Evolutionary conservation across 306 rosid genomes (phyloP).

Genomic region (Senna siamea): DNA sequence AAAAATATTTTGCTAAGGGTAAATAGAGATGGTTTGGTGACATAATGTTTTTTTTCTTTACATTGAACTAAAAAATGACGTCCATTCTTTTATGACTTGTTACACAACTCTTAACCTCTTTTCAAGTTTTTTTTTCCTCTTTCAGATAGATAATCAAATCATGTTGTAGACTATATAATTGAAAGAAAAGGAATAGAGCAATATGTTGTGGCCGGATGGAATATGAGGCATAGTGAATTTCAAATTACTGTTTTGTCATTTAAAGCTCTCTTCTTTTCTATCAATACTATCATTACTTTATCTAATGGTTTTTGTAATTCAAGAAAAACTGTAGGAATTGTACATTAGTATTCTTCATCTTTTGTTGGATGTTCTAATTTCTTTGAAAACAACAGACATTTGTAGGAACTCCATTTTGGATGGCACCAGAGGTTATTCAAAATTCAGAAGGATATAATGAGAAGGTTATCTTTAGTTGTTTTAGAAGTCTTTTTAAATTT

Average conservation of each 20-base stretch:
- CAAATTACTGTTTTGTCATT: not conserved
- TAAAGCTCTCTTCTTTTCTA: conserved; percentile 14
- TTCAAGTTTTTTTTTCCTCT: conserved; percentile 8
- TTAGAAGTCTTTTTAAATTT: conserved; percentile 21
- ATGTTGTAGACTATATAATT: conserved; percentile 22
- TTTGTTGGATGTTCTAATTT: conserved; percentile 51
- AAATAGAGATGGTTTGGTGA: conserved; percentile 28
- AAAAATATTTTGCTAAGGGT: not conserved
- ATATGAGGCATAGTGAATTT: conserved; percentile 24
- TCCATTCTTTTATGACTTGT: conserved; percentile 10
- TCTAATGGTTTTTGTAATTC: conserved; percentile 5
- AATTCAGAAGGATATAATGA: conserved; percentile 95
- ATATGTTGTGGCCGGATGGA: conserved; percentile 1
- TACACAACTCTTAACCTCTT: conserved; percentile 1
- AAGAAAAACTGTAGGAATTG: conserved; percentile 5
- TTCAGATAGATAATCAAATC: conserved; percentile 24
- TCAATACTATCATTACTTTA: conserved; percentile 11
- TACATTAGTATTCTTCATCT: conserved; percentile 14
- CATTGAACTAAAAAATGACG: conserved; percentile 14
- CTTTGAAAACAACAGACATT: conserved; percentile 79
- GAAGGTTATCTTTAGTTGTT: conserved; percentile 65
- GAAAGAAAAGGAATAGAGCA: conserved; percentile 18
- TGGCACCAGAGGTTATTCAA: conserved; percentile 99
- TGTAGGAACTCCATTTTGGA: conserved; percentile 99
- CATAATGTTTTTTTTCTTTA: not conserved